phyloP scores from a whole-genome alignment of 1,139 yeast genomes.

The Yarrowia galli region DNA sequence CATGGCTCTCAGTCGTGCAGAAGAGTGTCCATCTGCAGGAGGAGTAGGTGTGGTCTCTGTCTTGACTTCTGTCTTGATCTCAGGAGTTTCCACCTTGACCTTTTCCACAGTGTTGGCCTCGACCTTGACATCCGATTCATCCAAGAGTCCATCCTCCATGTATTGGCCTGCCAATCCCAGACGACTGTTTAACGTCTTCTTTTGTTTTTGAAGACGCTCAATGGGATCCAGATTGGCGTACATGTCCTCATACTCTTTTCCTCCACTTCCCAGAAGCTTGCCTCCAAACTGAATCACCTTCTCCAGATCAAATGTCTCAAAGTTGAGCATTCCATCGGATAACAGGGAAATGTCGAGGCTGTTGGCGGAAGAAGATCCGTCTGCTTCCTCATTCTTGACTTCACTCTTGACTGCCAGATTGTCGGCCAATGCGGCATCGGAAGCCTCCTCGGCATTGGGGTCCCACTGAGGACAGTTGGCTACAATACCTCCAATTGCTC shows the following conservation, averaged over 20 bases:
- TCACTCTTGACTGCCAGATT: slow-evolving; percentile 42
- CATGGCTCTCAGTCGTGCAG: slow-evolving; percentile 91
- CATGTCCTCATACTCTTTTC: slow-evolving; percentile 56
- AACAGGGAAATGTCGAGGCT: slow-evolving; percentile 52
- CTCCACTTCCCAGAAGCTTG: slow-evolving; percentile 74
- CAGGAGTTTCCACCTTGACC: slow-evolving; percentile 18
- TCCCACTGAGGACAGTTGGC: slow-evolving; percentile 83
- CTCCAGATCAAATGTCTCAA: slow-evolving; percentile 68
- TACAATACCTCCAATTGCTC: slow-evolving; percentile 94
- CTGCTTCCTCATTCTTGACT: slow-evolving; percentile 45
- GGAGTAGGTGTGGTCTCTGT: slow-evolving; percentile 43
- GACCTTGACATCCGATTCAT: slow-evolving; percentile 47
- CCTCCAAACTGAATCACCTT: slow-evolving; percentile 74
- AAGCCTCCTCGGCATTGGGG: slow-evolving; percentile 60
- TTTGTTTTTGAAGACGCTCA: slow-evolving; percentile 53
- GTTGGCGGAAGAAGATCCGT: slow-evolving; percentile 45
- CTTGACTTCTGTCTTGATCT: slow-evolving; percentile 21
- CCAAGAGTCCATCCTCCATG: slow-evolving; percentile 51
- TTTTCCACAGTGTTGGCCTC: slow-evolving; percentile 41
- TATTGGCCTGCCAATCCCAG: slow-evolving; percentile 57
- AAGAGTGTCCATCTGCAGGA: slow-evolving; percentile 55
- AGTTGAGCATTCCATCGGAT: slow-evolving; percentile 58
- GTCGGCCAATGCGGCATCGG: slow-evolving; percentile 46
- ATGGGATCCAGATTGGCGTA: slow-evolving; percentile 52
- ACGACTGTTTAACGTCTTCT: slow-evolving; percentile 52